Percentiles rank a stretch among this genome's conserved stretches.
Conservation (phyloP, 148 eudicot genomes). For the Gaultheria prostrata region DNA sequence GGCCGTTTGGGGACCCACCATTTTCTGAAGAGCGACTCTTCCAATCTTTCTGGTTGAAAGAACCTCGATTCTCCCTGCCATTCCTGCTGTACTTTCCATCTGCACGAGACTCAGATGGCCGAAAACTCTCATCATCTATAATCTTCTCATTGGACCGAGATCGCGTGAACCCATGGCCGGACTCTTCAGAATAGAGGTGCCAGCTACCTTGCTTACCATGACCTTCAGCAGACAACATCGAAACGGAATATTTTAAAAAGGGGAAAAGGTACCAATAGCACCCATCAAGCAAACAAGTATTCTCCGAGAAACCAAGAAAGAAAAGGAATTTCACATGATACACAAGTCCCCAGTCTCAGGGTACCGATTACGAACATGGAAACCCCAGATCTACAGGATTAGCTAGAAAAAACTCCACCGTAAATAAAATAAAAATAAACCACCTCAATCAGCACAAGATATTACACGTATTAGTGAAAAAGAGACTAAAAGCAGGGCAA, state of each 20-base stretch:
- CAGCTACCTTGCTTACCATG: slow-evolving; percentile 72
- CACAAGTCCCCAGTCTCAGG: slow-evolving; percentile 3
- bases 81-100: slow-evolving; percentile 56
- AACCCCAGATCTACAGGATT: slow-evolving; percentile 12
- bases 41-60: slow-evolving; percentile 55
- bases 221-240: slow-evolving; percentile 45
- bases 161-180: slow-evolving; percentile 37
- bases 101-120: slow-evolving; percentile 39
- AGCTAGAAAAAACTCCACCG: not conserved
- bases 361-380: not conserved
- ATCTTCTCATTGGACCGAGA: slow-evolving; percentile 46
- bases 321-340: not conserved
- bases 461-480: not conserved
- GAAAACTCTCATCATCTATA: slow-evolving; percentile 36
- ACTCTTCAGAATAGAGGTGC: slow-evolving; percentile 48
- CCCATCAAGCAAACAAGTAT: slow-evolving; percentile 7
- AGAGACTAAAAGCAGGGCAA: not conserved
- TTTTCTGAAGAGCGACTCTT: slow-evolving; percentile 50
- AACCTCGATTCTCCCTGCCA: slow-evolving; percentile 50
- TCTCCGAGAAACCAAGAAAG: not conserved
- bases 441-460: slow-evolving; percentile 8
- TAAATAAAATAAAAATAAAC: not conserved
- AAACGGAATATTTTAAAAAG: slow-evolving; percentile 9
- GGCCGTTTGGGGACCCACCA: slow-evolving; percentile 32
- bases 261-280: slow-evolving; percentile 20